Conservation (phyloP, 306 rosid genomes). For the Hippophae tibetana region DNA sequence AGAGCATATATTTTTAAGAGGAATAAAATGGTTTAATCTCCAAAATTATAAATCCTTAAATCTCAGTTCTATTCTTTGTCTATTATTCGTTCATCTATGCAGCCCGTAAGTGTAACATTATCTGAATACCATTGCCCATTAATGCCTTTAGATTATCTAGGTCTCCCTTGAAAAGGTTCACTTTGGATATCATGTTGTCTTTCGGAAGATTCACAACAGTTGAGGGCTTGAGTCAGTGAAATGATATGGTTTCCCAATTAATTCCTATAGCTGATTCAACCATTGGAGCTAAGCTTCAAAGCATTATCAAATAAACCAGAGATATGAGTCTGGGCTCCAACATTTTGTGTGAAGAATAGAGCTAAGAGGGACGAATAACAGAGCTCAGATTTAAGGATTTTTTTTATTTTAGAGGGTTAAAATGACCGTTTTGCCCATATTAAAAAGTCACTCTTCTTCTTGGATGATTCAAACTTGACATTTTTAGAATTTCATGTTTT, state of each 20-base stretch:
- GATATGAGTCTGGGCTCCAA: constrained; percentile 24
- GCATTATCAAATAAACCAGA: constrained; percentile 14
- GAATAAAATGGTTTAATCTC: no score
- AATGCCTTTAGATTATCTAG: constrained; percentile 44
- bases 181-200: constrained; percentile 53
- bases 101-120: constrained; percentile 22
- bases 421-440: no score
- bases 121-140: constrained; percentile 65
- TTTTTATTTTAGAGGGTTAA: no score
- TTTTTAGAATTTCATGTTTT: no score
- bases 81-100: no score
- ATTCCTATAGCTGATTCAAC: constrained; percentile 66
- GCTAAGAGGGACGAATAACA: no score
- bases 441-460: no score
- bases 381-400: no score
- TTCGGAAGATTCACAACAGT: constrained; percentile 73
- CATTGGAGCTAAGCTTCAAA: constrained; percentile 17
- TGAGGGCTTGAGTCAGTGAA: constrained; percentile 58
- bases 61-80: no score
- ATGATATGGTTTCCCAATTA: constrained; percentile 83
- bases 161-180: constrained; percentile 84
- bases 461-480: no score
- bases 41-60: no score
- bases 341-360: constrained; percentile 25
- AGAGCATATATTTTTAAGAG: no score